Evolutionary conservation across 2,329 filamentous ascomycete genomes (phyloP).

Genomic region (Nemania sp.): DNA sequence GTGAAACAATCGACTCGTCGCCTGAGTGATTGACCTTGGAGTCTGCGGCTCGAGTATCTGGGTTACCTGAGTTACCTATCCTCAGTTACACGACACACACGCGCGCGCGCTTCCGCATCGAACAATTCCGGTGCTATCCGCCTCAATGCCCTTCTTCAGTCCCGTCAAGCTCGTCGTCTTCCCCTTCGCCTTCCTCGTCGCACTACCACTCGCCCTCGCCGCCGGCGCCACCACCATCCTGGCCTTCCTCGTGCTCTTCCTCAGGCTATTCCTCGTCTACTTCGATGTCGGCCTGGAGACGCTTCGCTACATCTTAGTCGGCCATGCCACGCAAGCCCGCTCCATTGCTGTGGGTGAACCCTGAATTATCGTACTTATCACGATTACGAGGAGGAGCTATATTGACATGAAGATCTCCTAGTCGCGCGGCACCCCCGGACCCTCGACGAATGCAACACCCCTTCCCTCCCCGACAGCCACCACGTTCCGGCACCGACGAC

Average conservation of each 20-base stretch:
- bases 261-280: slow-evolving; percentile 72
- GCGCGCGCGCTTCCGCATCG: slow-evolving; percentile 3
- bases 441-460: slow-evolving; percentile 40
- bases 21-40: slow-evolving; percentile 25
- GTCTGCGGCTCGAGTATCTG: slow-evolving; percentile 22
- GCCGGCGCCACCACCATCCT: slow-evolving; percentile 73
- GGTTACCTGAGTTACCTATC: slow-evolving; percentile 14
- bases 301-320: slow-evolving; percentile 66
- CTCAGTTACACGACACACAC: slow-evolving; percentile 10
- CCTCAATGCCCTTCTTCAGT: slow-evolving; percentile 64
- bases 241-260: slow-evolving; percentile 70
- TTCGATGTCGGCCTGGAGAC: slow-evolving; percentile 71
- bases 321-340: slow-evolving; percentile 52
- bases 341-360: slow-evolving; percentile 40
- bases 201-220: slow-evolving; percentile 71
- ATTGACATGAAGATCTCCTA: slow-evolving; percentile 13
- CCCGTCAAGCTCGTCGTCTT: slow-evolving; percentile 68
- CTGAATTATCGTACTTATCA: not conserved
- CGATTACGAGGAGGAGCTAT: not conserved
- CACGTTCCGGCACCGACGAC: slow-evolving; percentile 34
- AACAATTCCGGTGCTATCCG: slow-evolving; percentile 18
- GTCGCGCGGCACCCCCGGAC: slow-evolving; percentile 39
- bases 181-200: slow-evolving; percentile 72
- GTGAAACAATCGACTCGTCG: slow-evolving; percentile 39
- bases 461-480: slow-evolving; percentile 39